These are phyloP conservation scores for Exophiala phaeomuriformis DNA, from an alignment of 2,329 filamentous ascomycete species.

Conservation along the genomic window DNA sequence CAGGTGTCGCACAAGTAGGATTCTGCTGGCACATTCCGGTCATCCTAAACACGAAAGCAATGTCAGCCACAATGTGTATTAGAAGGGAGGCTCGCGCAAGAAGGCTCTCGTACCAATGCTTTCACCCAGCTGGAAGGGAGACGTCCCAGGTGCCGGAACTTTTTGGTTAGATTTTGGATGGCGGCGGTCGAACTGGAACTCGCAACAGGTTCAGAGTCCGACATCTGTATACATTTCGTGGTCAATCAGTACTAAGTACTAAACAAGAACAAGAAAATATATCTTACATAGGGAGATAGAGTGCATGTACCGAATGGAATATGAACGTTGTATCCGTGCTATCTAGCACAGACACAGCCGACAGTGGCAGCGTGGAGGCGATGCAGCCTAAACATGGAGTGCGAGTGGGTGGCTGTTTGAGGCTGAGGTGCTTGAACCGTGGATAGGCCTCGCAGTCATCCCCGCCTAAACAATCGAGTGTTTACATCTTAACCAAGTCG, in stretches of 20 bases:
- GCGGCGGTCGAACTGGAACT: conserved; percentile 15
- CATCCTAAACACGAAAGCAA: conserved; percentile 12
- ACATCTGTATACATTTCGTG: conserved; percentile 22
- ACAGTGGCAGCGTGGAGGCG: not conserved
- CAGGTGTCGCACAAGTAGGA: conserved; percentile 26
- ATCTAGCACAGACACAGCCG: not conserved
- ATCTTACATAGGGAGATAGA: conserved; percentile 6
- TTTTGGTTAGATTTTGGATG: conserved; percentile 21
- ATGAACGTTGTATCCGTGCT: not conserved
- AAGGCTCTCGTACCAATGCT: conserved; percentile 5
- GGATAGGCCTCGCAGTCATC: too few species aligned
- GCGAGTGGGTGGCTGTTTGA: not conserved
- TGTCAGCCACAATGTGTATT: not conserved
- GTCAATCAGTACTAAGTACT: not conserved
- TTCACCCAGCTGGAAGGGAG: conserved; percentile 22
- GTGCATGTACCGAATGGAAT: not conserved
- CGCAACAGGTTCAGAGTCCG: conserved; percentile 14
- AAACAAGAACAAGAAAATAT: not conserved
- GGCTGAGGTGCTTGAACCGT: not conserved
- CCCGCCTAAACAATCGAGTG: too few species aligned
- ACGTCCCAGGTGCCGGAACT: conserved; percentile 21
- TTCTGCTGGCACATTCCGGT: conserved; percentile 14
- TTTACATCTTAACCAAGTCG: too few species aligned
- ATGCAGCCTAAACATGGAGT: not conserved
- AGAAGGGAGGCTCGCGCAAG: not conserved